A percentile compares a stretch with the other conserved stretches of the same genome.
Conservation (phyloP, 192 early-diverging fungal genomes). For the Thamnidium elegans region DNA sequence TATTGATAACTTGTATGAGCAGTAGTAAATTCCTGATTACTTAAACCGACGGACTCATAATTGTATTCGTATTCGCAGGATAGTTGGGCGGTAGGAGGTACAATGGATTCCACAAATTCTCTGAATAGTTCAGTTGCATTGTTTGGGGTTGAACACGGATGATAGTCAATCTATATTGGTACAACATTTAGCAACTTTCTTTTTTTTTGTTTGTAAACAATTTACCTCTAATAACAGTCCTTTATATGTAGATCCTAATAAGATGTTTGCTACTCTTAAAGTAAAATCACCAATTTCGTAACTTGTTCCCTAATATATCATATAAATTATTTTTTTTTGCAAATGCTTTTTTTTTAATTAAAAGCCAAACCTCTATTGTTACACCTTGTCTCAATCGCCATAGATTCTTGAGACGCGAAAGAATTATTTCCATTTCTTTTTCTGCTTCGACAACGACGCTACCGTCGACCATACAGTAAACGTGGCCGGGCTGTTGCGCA, state of each 20-base stretch:
- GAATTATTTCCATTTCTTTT: slow-evolving; percentile 46
- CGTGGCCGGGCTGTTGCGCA: slow-evolving; percentile 32
- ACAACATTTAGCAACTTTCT: neutral
- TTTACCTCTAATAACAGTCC: slow-evolving; percentile 54
- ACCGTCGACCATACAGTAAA: slow-evolving; percentile 48
- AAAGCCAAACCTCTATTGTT: slow-evolving; percentile 41
- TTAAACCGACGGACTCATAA: slow-evolving; percentile 50
- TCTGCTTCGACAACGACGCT: slow-evolving; percentile 52
- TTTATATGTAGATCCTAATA: slow-evolving; percentile 53
- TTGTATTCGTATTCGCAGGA: slow-evolving; percentile 50
- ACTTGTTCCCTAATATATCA: slow-evolving; percentile 38
- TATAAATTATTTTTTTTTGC: too few relatives aligned
- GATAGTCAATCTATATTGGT: slow-evolving; percentile 46
- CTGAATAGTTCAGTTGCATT: slow-evolving; percentile 40
- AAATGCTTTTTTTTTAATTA: neutral
- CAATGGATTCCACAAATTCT: slow-evolving; percentile 48
- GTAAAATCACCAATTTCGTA: slow-evolving; percentile 56
- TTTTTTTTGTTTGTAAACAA: neutral
- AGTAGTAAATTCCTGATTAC: slow-evolving; percentile 44
- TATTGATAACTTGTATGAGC: slow-evolving; percentile 54
- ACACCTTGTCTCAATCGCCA: slow-evolving; percentile 52
- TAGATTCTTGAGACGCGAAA: slow-evolving; percentile 47
- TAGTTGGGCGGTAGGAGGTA: slow-evolving; percentile 45
- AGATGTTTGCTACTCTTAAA: slow-evolving; percentile 51
- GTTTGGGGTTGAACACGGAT: slow-evolving; percentile 47